Conservation (phyloP, 1,139 yeast species). For the Kodamaea plutei region DNA sequence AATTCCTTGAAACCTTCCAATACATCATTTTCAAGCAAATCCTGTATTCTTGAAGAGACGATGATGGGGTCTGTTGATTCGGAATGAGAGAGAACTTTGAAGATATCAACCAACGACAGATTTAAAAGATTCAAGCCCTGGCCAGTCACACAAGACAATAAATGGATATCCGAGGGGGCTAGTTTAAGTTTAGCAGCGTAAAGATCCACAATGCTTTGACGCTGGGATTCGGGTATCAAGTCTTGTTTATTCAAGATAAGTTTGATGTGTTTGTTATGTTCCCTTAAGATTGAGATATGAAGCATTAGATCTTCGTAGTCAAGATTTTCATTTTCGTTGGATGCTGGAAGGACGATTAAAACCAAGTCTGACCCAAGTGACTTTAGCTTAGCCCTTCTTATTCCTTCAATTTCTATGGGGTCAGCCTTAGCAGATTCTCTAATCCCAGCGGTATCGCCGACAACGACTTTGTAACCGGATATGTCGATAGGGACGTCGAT, state of each 20-base stretch:
- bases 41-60: slow-evolving; percentile 72
- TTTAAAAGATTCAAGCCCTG: slow-evolving; percentile 53
- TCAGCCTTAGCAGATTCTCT: slow-evolving; percentile 49
- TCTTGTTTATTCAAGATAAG: slow-evolving; percentile 64
- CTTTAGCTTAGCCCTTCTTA: slow-evolving; percentile 63
- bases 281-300: slow-evolving; percentile 31
- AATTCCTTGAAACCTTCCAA: slow-evolving; percentile 67
- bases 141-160: slow-evolving; percentile 62
- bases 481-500: slow-evolving; percentile 80
- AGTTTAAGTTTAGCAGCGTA: slow-evolving; percentile 23
- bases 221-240: slow-evolving; percentile 29
- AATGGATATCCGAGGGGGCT: slow-evolving; percentile 26
- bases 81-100: slow-evolving; percentile 48
- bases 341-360: slow-evolving; percentile 46
- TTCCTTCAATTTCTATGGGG: slow-evolving; percentile 77
- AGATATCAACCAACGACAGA: slow-evolving; percentile 31
- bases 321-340: slow-evolving; percentile 14
- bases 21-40: slow-evolving; percentile 68
- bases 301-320: slow-evolving; percentile 25
- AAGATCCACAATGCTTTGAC: slow-evolving; percentile 15
- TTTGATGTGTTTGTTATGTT: slow-evolving; percentile 26
- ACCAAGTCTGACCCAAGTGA: slow-evolving; percentile 60
- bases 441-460: slow-evolving; percentile 95
- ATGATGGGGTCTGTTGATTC: slow-evolving; percentile 57
- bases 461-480: slow-evolving; percentile 74